These are phyloP conservation scores for Trifolium pratense DNA, from an alignment of 306 rosid species.

Conservation along the genomic window DNA sequence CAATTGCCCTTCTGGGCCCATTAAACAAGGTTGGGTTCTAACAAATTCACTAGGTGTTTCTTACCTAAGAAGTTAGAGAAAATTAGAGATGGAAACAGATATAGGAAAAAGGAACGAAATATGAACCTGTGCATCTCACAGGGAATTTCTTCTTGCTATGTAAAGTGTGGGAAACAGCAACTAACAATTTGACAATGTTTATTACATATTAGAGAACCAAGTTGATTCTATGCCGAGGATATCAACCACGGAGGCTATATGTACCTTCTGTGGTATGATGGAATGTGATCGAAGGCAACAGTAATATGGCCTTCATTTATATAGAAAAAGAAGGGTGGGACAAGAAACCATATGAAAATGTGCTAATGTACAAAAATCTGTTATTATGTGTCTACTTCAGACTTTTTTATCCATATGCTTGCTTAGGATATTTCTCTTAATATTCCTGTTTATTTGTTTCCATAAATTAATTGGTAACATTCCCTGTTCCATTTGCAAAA, in stretches of 20 bases:
- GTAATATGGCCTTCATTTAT: conserved; percentile 23
- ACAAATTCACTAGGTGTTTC: conserved; percentile 7
- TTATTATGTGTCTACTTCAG: conserved; percentile 8
- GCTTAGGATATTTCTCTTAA: conserved; percentile 19
- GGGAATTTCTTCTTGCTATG: conserved; percentile 16
- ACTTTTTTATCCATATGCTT: conserved; percentile 15
- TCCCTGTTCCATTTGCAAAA: conserved; percentile 46
- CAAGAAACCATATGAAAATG: conserved; percentile 3
- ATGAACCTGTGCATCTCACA: conserved; percentile 8
- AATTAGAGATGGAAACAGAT: not conserved
- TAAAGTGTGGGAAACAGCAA: conserved; percentile 12
- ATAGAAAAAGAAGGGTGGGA: conserved; percentile 14
- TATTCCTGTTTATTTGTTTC: conserved; percentile 36
- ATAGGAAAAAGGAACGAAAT: conserved; percentile 4
- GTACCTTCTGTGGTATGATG: conserved; percentile 9
- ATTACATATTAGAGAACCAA: conserved; percentile 11
- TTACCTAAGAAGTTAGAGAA: not conserved
- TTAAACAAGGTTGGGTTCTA: no score
- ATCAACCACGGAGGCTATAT: not conserved
- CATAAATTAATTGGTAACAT: conserved; percentile 41
- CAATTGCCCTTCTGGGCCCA: no score
- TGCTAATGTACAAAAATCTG: conserved; percentile 22
- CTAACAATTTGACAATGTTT: not conserved
- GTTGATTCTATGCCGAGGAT: conserved; percentile 2
- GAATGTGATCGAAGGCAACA: conserved; percentile 16